A percentile compares a stretch with the other conserved stretches of the same genome.
Evolutionary conservation across 129 eudicot genomes (phyloP).

Genomic region (Saposhnikovia divaricata): DNA sequence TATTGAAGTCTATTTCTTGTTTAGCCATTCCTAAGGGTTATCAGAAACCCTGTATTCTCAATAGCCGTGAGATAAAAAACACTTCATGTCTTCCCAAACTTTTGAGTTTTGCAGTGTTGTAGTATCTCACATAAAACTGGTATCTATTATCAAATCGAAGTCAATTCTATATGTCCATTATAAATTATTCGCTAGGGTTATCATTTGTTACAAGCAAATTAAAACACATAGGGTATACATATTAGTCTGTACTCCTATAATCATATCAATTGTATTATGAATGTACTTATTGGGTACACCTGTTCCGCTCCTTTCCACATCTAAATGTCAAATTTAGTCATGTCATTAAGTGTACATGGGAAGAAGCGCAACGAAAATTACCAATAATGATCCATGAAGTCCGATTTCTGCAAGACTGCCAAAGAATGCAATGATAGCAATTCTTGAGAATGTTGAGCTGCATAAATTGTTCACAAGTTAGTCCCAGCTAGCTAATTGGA

Average conservation of each 20-base stretch:
- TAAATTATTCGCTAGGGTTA: too few relatives aligned
- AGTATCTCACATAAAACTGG: too few relatives aligned
- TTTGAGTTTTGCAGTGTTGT: too few relatives aligned
- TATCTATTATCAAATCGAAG: too few relatives aligned
- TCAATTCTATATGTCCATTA: too few relatives aligned
- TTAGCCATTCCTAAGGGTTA: neutral
- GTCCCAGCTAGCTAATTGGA: neutral
- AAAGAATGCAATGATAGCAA: constrained; percentile 67
- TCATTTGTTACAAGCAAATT: neutral
- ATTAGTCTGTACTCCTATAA: too few relatives aligned
- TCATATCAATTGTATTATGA: too few relatives aligned
- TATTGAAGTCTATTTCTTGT: neutral
- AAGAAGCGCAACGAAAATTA: constrained; percentile 17
- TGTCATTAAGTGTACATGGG: neutral
- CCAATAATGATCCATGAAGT: constrained; percentile 50
- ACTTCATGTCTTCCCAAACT: too few relatives aligned
- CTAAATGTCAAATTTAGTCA: neutral
- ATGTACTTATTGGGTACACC: neutral
- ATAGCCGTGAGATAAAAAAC: too few relatives aligned
- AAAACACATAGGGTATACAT: too few relatives aligned
- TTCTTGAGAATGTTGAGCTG: constrained; percentile 65
- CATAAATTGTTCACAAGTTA: constrained; percentile 3
- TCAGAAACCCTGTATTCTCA: neutral
- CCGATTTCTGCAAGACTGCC: constrained; percentile 59
- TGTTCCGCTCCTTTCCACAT: neutral